A percentile compares a stretch with the other conserved stretches of the same genome.
These are phyloP conservation scores for Chaetomium sp. DNA, from an alignment of 2,329 filamentous ascomycete species.

Conservation along the genomic window DNA sequence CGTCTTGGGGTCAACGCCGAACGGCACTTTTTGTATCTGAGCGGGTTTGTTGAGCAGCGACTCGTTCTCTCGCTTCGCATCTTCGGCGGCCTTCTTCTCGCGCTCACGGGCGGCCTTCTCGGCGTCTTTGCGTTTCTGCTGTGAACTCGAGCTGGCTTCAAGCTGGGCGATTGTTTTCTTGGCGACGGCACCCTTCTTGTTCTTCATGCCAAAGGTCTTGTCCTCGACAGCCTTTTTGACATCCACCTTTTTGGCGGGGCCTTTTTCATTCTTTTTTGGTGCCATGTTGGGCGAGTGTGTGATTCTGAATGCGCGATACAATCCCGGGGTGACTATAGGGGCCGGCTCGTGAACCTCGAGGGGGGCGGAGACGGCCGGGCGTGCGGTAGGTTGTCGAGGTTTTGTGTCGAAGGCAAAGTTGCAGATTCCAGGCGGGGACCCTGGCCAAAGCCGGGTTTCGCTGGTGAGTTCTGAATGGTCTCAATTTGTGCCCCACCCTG, in stretches of 20 bases:
- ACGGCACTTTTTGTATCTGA: constrained; percentile 95
- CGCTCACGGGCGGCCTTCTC: constrained; percentile 64
- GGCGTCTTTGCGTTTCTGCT: constrained; percentile 74
- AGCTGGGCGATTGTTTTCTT: constrained; percentile 89
- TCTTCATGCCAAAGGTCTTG: constrained; percentile 99
- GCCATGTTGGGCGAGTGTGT: constrained; percentile 48
- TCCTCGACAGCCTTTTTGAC: constrained; percentile 69
- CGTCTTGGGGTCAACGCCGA: constrained; percentile 96
- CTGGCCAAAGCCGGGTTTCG: constrained; percentile 4
- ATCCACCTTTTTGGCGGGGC: constrained; percentile 49
- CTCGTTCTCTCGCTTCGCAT: constrained; percentile 71
- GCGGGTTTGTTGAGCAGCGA: constrained; percentile 84
- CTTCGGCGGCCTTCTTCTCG: constrained; percentile 87
- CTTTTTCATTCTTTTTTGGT: constrained; percentile 59
- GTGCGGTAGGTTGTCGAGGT: constrained; percentile 3
- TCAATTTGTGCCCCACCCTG: constrained; percentile 10
- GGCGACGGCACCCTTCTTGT: constrained; percentile 90
- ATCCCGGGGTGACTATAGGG: not conserved
- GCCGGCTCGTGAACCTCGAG: not conserved
- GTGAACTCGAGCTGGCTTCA: constrained; percentile 69
- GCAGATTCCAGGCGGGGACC: constrained; percentile 15
- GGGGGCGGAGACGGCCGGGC: not conserved
- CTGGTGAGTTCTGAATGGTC: constrained; percentile 11
- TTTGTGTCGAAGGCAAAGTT: constrained; percentile 15
- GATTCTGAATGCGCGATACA: constrained; percentile 11